Base-by-base conservation (phyloP, 2,329 filamentous ascomycete species). In the Fusarium redolens region DNA sequence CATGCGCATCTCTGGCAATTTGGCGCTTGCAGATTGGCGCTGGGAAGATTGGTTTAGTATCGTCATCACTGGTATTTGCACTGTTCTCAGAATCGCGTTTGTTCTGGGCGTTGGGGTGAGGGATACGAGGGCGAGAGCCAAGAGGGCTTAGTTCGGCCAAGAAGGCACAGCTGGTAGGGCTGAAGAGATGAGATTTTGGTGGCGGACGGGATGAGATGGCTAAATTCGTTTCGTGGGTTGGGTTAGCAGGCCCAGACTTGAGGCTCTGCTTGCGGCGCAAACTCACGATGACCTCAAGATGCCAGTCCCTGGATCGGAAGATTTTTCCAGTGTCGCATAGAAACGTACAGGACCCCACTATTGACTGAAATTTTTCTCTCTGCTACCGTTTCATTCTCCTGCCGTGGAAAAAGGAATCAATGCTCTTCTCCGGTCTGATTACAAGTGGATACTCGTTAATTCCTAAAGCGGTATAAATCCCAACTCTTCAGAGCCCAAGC, bases 41-140 rank as follows among this genome's bases (percentile, higher is more conserved):
- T 30, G 17, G 45, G 63, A 56, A 18, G 74, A 76, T 44, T 76
- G 74, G 74, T 48, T 72, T 1, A 54, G 74, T 6, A 35, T 61
- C 4, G 20, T 69, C 0, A 30, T 70, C 3, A 75, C 74, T 3
- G 60, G n/a, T 0, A 35, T 51, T 3, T 76, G 72, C 0, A 75
- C 72, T 0, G 5, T 76, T n/a, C n/a, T 76, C 14, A 65, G 74
- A 22, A 62, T 51, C 10, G 18, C 57, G 5, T 76, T 76, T 22
- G 51, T 72, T 3, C 30, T 71, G 50, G 65, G 74, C 3, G 18
- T 75, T 4, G 74, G 74, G 10, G 59, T 76, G 5, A 72, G 54
- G 37, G 25, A 61, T 58, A 3, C 25, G 10, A 52, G n/a, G 12
- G 48, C 18, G 0, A 63, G 63, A 33, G 48, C 40, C 35, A 75